phyloP scores from a whole-genome alignment of 352 stramenopile genomes.

The Globisporangium ultimum region DNA sequence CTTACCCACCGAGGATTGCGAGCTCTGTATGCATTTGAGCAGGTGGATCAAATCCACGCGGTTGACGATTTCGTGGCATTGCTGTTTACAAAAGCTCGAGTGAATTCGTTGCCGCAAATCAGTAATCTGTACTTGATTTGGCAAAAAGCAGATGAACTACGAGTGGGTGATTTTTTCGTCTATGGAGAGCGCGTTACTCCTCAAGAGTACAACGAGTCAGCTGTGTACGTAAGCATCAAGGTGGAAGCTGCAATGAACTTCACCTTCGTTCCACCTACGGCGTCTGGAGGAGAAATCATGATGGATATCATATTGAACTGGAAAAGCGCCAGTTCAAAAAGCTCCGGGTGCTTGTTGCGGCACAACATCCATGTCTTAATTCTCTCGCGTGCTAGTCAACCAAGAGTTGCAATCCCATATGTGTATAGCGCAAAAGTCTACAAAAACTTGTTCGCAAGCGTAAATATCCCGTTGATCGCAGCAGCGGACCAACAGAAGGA shows the following conservation, averaged over 20 bases:
- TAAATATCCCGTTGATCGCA: slow-evolving; percentile 23
- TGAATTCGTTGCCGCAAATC: not conserved
- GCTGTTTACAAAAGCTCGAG: not conserved
- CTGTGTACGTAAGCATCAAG: slow-evolving; percentile 5
- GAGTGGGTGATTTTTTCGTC: slow-evolving; percentile 5
- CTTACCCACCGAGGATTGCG: not conserved
- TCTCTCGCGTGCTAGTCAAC: slow-evolving; percentile 4
- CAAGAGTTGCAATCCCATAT: slow-evolving; percentile 15
- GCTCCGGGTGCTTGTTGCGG: slow-evolving; percentile 12
- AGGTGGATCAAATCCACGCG: not conserved
- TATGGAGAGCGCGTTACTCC: not conserved
- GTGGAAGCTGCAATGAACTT: not conserved
- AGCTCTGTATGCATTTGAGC: slow-evolving; percentile 7
- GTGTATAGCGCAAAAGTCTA: slow-evolving; percentile 26
- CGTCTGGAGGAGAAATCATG: no score
- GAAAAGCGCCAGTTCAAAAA: not conserved
- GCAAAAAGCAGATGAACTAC: not conserved
- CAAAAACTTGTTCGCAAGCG: slow-evolving; percentile 5
- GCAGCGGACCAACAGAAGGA: slow-evolving; percentile 1
- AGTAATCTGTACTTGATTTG: slow-evolving; percentile 10
- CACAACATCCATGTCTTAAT: slow-evolving; percentile 16
- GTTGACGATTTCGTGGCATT: not conserved
- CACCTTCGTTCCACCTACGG: slow-evolving; percentile 1
- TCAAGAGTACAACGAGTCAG: slow-evolving; percentile 12
- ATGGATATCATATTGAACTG: slow-evolving; percentile 20